A percentile compares a stretch with the other conserved stretches of the same genome.
Evolutionary conservation across 805 yeast species (phyloP).

Genomic region (Wickerhamiella azyma): DNA sequence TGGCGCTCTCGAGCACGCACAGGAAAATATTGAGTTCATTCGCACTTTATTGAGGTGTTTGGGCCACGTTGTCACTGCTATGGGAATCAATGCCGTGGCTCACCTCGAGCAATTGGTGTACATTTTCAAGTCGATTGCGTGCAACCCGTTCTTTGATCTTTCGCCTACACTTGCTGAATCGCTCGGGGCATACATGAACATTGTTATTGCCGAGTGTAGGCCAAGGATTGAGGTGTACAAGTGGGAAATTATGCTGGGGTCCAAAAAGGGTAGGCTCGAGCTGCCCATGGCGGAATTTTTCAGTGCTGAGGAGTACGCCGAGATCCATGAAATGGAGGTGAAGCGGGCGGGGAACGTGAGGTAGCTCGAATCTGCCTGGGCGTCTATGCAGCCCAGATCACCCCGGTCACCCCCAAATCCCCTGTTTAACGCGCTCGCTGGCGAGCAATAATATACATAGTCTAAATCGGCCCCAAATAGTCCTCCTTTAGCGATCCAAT

Average conservation of each 20-base stretch:
- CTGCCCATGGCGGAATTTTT: not conserved
- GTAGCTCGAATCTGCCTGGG: too few relatives aligned
- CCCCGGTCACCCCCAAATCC: too few relatives aligned
- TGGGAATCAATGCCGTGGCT: constrained; percentile 15
- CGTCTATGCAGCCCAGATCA: too few relatives aligned
- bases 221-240: constrained; percentile 20
- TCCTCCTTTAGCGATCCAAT: constrained; percentile 97
- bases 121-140: constrained; percentile 17
- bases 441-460: not conserved
- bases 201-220: constrained; percentile 15
- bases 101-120: constrained; percentile 19
- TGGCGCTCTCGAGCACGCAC: constrained; percentile 17
- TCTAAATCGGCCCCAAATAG: constrained; percentile 73
- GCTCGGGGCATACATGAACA: constrained; percentile 12
- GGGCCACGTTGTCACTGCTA: constrained; percentile 8
- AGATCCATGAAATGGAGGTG: not conserved
- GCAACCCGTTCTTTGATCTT: constrained; percentile 23
- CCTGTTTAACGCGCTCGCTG: not conserved
- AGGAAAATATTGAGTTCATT: constrained; percentile 17
- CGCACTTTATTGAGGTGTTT: constrained; percentile 12
- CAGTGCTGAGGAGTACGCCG: not conserved
- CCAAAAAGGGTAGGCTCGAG: constrained; percentile 13
- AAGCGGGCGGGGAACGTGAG: too few relatives aligned
- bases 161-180: constrained; percentile 14
- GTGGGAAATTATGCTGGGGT: constrained; percentile 20